These are phyloP conservation scores for Nakataea oryzae DNA, from an alignment of 2,329 filamentous ascomycete genomes.

Conservation along the genomic window DNA sequence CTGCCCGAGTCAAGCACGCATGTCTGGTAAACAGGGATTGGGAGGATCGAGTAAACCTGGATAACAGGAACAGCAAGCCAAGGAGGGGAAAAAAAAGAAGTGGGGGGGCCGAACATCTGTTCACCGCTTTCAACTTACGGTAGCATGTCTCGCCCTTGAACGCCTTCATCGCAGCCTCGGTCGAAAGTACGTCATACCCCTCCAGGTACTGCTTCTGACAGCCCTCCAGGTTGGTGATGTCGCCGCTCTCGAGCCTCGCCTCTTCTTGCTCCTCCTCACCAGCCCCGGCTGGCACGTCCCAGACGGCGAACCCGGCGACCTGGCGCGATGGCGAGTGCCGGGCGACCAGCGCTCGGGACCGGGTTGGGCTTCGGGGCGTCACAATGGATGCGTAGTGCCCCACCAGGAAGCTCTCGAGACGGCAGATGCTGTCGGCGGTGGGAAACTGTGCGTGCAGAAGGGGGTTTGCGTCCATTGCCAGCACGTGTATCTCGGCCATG, in stretches of 20 bases:
- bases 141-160: slow-evolving; percentile 21
- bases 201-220: slow-evolving; percentile 23
- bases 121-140: slow-evolving; percentile 19
- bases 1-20: not conserved
- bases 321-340: slow-evolving; percentile 16
- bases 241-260: slow-evolving; percentile 13
- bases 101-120: not conserved
- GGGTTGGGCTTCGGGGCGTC: slow-evolving; percentile 11
- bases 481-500: slow-evolving; percentile 22
- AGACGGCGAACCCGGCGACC: slow-evolving; percentile 24
- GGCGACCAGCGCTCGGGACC: slow-evolving; percentile 21
- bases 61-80: not conserved
- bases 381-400: slow-evolving; percentile 18
- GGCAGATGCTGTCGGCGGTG: slow-evolving; percentile 15
- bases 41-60: not conserved
- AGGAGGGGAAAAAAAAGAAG: not conserved
- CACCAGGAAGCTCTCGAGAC: slow-evolving; percentile 19
- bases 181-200: slow-evolving; percentile 18
- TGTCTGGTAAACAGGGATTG: not conserved
- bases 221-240: slow-evolving; percentile 10
- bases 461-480: slow-evolving; percentile 26
- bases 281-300: slow-evolving; percentile 16
- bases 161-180: slow-evolving; percentile 18
- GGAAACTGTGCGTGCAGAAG: slow-evolving; percentile 30
- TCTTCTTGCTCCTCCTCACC: slow-evolving; percentile 7